phyloP scores from a whole-genome alignment of 2,329 filamentous ascomycete genomes.

The Aaosphaeria arxii region DNA sequence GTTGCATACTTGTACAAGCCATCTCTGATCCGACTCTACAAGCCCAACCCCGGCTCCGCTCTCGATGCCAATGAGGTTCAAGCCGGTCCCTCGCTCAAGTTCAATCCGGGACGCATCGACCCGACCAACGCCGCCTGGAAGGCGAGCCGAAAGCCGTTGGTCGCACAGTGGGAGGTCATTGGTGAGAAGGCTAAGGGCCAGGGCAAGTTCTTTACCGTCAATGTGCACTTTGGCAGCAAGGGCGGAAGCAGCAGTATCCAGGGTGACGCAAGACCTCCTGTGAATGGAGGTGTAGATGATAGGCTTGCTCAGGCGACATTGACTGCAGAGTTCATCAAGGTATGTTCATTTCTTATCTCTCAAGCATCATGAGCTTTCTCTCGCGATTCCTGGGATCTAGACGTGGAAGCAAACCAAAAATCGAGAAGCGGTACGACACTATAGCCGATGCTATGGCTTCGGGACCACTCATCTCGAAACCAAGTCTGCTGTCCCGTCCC shows the following conservation, averaged over 20 bases:
- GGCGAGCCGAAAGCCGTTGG: conserved; percentile 64
- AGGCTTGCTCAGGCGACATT: conserved; percentile 57
- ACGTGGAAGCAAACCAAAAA: no score
- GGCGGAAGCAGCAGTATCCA: conserved; percentile 63
- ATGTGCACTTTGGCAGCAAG: conserved; percentile 67
- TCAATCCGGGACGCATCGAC: conserved; percentile 68
- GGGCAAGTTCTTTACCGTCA: conserved; percentile 63
- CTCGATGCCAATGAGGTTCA: conserved; percentile 58
- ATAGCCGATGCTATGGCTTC: no score
- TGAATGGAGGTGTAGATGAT: conserved; percentile 62
- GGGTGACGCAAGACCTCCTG: conserved; percentile 63
- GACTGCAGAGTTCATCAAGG: conserved; percentile 47
- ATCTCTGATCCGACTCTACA: conserved; percentile 56
- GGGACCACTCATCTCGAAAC: no score
- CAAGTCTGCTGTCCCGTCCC: not conserved
- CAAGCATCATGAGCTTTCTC: conserved; percentile 19
- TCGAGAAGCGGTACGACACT: no score
- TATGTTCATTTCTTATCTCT: conserved; percentile 5
- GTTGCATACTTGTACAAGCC: conserved; percentile 68
- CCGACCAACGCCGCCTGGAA: conserved; percentile 59
- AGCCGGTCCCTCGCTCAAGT: conserved; percentile 57
- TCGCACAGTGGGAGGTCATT: conserved; percentile 62
- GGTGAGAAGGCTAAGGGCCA: conserved; percentile 46
- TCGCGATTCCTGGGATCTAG: conserved; percentile 22
- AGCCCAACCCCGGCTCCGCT: conserved; percentile 55